Conservation (phyloP, 306 rosid genomes). For the Cucurbita maxima region DNA sequence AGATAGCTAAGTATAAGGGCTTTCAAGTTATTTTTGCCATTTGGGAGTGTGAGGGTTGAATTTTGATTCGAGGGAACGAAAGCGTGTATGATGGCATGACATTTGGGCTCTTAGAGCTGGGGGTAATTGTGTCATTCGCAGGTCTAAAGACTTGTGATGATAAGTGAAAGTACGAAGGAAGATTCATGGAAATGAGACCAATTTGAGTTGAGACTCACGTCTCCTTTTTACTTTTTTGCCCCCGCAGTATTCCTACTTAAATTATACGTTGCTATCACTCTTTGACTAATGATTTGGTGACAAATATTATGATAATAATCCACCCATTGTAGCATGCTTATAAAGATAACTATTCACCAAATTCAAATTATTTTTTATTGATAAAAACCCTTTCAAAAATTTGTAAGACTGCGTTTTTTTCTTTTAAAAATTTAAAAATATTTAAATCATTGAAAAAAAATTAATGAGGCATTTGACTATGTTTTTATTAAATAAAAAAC, state of each 20-base stretch:
- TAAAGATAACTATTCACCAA: background rate
- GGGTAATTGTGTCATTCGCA: background rate
- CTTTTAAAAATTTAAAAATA: no score
- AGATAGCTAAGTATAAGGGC: no score
- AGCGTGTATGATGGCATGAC: no score
- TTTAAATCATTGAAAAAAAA: no score
- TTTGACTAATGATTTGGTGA: background rate
- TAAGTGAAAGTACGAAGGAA: background rate
- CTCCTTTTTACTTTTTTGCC: background rate
- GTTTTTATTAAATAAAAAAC: no score
- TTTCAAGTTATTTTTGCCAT: no score
- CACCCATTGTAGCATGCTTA: background rate
- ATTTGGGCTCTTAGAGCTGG: background rate
- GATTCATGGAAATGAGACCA: constrained; percentile 1
- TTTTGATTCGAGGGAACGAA: no score
- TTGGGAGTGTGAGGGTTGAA: no score
- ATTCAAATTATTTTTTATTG: background rate
- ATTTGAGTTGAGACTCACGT: background rate
- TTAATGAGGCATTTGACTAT: no score
- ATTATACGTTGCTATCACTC: background rate
- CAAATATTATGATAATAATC: background rate
- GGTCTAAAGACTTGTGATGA: background rate
- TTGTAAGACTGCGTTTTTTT: no score
- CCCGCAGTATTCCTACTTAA: background rate
- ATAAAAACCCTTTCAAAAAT: background rate